phyloP scores from a whole-genome alignment of 345 rosid species.

The Tarenaya hassleriana region DNA sequence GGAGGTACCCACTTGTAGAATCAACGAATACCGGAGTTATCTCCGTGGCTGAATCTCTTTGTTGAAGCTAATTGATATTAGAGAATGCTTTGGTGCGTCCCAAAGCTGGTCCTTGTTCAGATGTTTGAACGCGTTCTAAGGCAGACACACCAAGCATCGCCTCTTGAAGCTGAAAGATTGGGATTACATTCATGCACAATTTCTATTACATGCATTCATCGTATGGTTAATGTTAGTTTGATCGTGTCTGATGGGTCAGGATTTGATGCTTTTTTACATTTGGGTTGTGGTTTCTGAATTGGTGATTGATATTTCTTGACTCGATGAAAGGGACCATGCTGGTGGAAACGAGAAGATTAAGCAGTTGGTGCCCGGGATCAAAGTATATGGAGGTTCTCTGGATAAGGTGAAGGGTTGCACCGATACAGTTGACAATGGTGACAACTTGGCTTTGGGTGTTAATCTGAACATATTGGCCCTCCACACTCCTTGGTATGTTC shows the following conservation, averaged over 20 bases:
- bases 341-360: slow-evolving; percentile 84
- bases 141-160: not conserved
- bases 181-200: not conserved
- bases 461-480: slow-evolving; percentile 54
- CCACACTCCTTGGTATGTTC: slow-evolving; percentile 76
- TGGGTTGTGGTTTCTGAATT: slow-evolving; percentile 1
- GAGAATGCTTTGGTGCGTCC: slow-evolving; percentile 2
- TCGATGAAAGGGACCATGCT: slow-evolving; percentile 71
- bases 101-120: not conserved
- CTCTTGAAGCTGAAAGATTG: not conserved
- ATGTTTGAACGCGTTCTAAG: slow-evolving; percentile 8
- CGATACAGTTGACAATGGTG: slow-evolving; percentile 61
- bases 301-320: not conserved
- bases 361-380: slow-evolving; percentile 63
- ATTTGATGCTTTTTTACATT: not conserved
- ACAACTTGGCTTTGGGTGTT: slow-evolving; percentile 50
- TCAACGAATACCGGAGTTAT: too few relatives aligned
- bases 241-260: not conserved
- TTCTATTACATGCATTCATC: not conserved
- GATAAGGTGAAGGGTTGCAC: slow-evolving; percentile 82
- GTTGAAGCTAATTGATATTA: too few relatives aligned
- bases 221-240: not conserved
- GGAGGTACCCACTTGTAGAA: too few relatives aligned
- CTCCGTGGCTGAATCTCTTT: not conserved
- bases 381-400: slow-evolving; percentile 81